phyloP scores from a whole-genome alignment of 2,329 filamentous ascomycete species.

The Acrocalymma vagum region DNA sequence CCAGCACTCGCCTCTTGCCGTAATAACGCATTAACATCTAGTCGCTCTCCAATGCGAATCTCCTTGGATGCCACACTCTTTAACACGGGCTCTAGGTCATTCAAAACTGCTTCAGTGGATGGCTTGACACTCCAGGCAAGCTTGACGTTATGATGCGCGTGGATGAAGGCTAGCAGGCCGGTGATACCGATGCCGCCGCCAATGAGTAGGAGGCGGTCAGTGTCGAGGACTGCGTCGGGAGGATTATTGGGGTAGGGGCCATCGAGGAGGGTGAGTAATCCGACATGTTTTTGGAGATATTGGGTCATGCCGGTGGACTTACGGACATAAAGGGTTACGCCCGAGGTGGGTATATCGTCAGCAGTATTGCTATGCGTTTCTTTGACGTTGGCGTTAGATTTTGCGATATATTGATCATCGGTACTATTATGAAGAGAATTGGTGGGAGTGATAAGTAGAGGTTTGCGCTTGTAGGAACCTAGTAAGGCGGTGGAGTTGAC shows the following conservation, averaged over 20 bases:
- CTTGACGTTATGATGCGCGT: conserved; percentile 49
- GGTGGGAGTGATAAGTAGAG: too few relatives aligned
- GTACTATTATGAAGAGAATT: too few relatives aligned
- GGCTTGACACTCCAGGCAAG: conserved; percentile 50
- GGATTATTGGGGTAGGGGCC: conserved; percentile 52
- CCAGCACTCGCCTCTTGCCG: conserved; percentile 42
- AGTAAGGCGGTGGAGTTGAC: conserved; percentile 32
- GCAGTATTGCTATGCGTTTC: too few relatives aligned
- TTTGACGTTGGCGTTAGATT: too few relatives aligned
- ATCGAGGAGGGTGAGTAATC: conserved; percentile 51
- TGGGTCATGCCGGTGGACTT: conserved; percentile 50
- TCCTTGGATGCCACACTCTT: conserved; percentile 41
- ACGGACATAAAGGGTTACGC: conserved; percentile 49
- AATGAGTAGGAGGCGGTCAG: conserved; percentile 50
- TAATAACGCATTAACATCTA: conserved; percentile 44
- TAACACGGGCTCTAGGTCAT: conserved; percentile 39
- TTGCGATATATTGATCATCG: too few relatives aligned
- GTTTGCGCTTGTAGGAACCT: conserved; percentile 26
- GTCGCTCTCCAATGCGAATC: conserved; percentile 44
- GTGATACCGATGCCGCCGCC: conserved; percentile 60
- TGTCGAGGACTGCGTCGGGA: conserved; percentile 28
- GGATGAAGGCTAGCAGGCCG: conserved; percentile 48
- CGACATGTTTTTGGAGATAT: conserved; percentile 25
- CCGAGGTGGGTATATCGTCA: conserved; percentile 41
- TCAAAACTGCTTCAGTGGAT: conserved; percentile 32